Conservation (phyloP, 805 yeast species). For the Candida silvatica region DNA sequence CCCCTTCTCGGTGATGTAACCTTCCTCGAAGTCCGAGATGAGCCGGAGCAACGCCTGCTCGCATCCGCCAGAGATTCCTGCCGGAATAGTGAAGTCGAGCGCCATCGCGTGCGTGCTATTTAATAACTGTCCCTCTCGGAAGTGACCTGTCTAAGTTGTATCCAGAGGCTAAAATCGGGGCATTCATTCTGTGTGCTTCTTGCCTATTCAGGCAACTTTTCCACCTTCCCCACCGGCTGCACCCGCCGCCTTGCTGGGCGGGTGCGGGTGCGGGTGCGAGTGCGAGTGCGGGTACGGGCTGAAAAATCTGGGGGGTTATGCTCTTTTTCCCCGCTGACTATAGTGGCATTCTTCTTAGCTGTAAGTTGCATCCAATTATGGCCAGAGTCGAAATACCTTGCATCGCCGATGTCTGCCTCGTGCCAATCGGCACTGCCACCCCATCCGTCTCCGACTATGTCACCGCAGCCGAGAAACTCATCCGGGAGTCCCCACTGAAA, state of each 20-base stretch:
- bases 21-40: slow-evolving; percentile 49
- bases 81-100: slow-evolving; percentile 42
- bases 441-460: slow-evolving; percentile 80
- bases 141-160: background rate
- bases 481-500: slow-evolving; percentile 52
- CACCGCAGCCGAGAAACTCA: slow-evolving; percentile 56
- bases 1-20: slow-evolving; percentile 68
- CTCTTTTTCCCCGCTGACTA: background rate
- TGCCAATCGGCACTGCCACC: slow-evolving; percentile 76
- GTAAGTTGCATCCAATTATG: no score
- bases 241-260: no score
- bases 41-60: slow-evolving; percentile 33
- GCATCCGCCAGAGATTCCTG: slow-evolving; percentile 26
- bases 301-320: no score
- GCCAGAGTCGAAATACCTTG: slow-evolving; percentile 48
- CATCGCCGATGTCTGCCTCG: slow-evolving; percentile 78
- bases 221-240: no score
- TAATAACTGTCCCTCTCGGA: background rate
- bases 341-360: background rate
- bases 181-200: background rate
- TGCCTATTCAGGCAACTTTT: background rate
- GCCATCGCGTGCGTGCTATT: background rate
- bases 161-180: background rate
- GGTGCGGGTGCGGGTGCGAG: no score
- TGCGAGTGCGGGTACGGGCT: no score